Conservation (phyloP, 2,329 filamentous ascomycete genomes). For the Exophiala sp. region DNA sequence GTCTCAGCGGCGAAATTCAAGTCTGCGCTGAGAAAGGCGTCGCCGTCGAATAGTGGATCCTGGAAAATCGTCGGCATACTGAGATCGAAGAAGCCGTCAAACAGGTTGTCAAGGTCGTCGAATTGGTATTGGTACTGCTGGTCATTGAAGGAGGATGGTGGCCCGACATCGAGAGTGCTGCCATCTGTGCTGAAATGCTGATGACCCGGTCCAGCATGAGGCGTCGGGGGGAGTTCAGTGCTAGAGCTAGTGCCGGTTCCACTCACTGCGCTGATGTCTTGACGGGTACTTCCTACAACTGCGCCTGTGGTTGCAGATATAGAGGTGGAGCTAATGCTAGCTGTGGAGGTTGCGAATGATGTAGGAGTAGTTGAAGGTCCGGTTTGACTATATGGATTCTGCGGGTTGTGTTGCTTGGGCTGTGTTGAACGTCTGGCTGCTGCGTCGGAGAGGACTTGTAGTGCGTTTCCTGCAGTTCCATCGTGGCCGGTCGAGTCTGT, state of each 20-base stretch:
- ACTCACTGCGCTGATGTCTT: too few relatives aligned
- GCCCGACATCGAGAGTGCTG: neutral
- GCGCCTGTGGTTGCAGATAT: too few relatives aligned
- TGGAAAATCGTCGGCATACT: constrained; percentile 29
- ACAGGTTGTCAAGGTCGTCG: constrained; percentile 29
- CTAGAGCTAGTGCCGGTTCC: too few relatives aligned
- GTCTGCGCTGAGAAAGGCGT: constrained; percentile 21
- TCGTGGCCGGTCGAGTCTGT: neutral
- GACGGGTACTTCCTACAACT: too few relatives aligned
- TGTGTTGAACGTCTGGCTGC: constrained; percentile 22
- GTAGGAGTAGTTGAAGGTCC: constrained; percentile 4
- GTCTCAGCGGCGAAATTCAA: constrained; percentile 4
- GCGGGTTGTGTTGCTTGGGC: constrained; percentile 4
- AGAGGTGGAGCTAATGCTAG: too few relatives aligned
- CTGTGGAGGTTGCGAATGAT: constrained; percentile 1
- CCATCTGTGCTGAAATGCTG: neutral
- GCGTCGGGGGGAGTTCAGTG: neutral
- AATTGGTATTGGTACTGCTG: constrained; percentile 22
- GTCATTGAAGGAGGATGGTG: constrained; percentile 2
- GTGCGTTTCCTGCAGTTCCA: constrained; percentile 11
- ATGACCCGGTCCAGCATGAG: neutral
- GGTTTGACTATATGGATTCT: neutral
- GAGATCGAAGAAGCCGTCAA: constrained; percentile 29
- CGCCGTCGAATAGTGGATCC: constrained; percentile 26
- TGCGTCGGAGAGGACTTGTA: constrained; percentile 28